These are phyloP conservation scores for Glebionis coronaria DNA, from an alignment of 129 eudicot species.

Conservation along the genomic window DNA sequence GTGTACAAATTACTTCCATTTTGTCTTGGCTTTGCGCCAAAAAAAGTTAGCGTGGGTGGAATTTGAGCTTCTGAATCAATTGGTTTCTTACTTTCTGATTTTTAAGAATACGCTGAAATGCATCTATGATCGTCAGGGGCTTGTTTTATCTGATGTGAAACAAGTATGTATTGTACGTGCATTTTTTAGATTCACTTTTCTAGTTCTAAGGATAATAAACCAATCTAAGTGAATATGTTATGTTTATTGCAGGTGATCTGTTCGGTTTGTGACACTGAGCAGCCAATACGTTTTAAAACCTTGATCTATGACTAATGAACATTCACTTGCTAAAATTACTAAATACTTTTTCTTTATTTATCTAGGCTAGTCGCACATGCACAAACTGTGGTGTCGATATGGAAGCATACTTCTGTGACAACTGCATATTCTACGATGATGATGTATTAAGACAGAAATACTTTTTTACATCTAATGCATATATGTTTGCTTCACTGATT, in stretches of 20 bases:
- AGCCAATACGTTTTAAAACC: constrained; percentile 49
- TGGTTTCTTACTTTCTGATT: not conserved
- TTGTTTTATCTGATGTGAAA: constrained; percentile 58
- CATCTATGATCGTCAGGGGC: constrained; percentile 72
- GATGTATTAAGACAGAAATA: constrained; percentile 48
- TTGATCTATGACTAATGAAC: not conserved
- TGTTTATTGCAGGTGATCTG: constrained; percentile 73
- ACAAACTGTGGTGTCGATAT: constrained; percentile 92
- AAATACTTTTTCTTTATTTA: not conserved
- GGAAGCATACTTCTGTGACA: constrained; percentile 91
- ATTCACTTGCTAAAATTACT: constrained; percentile 6
- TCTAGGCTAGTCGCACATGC: constrained; percentile 71
- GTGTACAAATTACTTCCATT: too few species aligned
- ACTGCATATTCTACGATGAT: constrained; percentile 93
- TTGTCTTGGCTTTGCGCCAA: too few species aligned
- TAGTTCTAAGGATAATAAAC: too few species aligned
- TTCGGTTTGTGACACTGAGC: constrained; percentile 95
- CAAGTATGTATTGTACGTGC: constrained; percentile 50
- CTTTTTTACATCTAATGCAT: not conserved
- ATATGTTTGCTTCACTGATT: constrained; percentile 6
- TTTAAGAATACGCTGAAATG: constrained; percentile 57
- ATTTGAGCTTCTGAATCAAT: too few species aligned
- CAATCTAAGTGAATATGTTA: not conserved
- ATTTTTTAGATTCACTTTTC: too few species aligned
- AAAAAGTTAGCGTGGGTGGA: too few species aligned